Percentiles rank a stretch among this genome's conserved stretches.
Conservation (phyloP, 2,329 filamentous ascomycete species). For the Cladosporium sphaerospermum region DNA sequence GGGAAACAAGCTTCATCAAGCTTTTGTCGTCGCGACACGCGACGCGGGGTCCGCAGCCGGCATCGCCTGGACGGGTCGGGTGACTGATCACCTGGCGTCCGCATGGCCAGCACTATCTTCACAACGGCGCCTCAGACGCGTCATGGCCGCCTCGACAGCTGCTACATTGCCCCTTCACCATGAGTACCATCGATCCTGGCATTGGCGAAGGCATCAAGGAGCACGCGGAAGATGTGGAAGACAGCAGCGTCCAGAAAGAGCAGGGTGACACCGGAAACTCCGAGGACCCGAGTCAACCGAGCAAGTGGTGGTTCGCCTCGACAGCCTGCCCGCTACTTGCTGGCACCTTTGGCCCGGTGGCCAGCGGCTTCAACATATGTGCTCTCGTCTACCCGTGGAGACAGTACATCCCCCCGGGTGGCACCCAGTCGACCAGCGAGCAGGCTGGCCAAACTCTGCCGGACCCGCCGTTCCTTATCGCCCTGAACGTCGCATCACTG, state of each 20-base stretch:
- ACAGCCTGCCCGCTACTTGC: slow-evolving; percentile 54
- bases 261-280: slow-evolving; percentile 28
- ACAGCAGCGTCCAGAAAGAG: slow-evolving; percentile 19
- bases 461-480: slow-evolving; percentile 49
- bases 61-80: too few relatives aligned
- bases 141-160: neutral
- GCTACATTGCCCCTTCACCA: slow-evolving; percentile 12
- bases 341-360: slow-evolving; percentile 36
- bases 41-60: too few relatives aligned
- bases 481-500: slow-evolving; percentile 52
- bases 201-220: slow-evolving; percentile 42
- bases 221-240: slow-evolving; percentile 34
- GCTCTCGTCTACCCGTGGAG: slow-evolving; percentile 53
- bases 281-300: slow-evolving; percentile 37
- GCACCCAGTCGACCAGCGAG: slow-evolving; percentile 28
- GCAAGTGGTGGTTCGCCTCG: slow-evolving; percentile 54
- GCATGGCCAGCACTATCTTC: too few relatives aligned
- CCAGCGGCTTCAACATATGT: slow-evolving; percentile 35
- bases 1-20: too few relatives aligned
- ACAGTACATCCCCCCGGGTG: slow-evolving; percentile 43
- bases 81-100: too few relatives aligned
- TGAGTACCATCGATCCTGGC: slow-evolving; percentile 42
- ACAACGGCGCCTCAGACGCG: too few relatives aligned
- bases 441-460: slow-evolving; percentile 40
- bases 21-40: too few relatives aligned